phyloP scores from a whole-genome alignment of 352 stramenopile genomes.

The Phytophthora europaea region DNA sequence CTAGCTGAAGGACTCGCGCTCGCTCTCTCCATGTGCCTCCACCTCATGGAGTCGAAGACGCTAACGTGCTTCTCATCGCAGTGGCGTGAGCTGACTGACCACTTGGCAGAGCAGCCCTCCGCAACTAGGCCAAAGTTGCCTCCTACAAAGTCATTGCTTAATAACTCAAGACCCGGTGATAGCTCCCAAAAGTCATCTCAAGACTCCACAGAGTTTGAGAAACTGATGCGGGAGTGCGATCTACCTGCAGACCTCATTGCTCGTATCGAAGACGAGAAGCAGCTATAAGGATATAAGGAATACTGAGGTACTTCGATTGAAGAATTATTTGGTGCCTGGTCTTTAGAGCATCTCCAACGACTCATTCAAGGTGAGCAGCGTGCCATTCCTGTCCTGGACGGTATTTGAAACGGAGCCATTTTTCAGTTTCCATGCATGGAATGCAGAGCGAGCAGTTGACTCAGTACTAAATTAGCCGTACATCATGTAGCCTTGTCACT shows the following conservation, averaged over 20 bases:
- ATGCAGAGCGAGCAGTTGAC: too few species aligned
- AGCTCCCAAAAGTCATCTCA: background rate
- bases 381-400: too few species aligned
- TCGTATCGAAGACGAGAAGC: slow-evolving; percentile 36
- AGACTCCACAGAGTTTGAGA: slow-evolving; percentile 30
- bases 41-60: slow-evolving; percentile 39
- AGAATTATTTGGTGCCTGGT: too few species aligned
- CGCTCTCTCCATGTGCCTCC: slow-evolving; percentile 40
- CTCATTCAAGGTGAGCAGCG: too few species aligned
- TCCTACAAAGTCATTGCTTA: background rate
- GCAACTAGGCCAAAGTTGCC: background rate
- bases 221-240: slow-evolving; percentile 36
- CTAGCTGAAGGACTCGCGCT: slow-evolving; percentile 46
- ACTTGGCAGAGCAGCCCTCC: slow-evolving; percentile 14
- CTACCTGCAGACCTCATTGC: slow-evolving; percentile 48
- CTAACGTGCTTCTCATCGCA: slow-evolving; percentile 44
- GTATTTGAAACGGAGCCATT: too few species aligned
- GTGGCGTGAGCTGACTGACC: slow-evolving; percentile 40
- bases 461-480: too few species aligned
- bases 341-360: too few species aligned
- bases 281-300: background rate
- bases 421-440: too few species aligned
- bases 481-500: too few species aligned
- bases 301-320: too few species aligned
- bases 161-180: background rate